Conservation (phyloP, 345 rosid genomes). For the Citrus maxima region DNA sequence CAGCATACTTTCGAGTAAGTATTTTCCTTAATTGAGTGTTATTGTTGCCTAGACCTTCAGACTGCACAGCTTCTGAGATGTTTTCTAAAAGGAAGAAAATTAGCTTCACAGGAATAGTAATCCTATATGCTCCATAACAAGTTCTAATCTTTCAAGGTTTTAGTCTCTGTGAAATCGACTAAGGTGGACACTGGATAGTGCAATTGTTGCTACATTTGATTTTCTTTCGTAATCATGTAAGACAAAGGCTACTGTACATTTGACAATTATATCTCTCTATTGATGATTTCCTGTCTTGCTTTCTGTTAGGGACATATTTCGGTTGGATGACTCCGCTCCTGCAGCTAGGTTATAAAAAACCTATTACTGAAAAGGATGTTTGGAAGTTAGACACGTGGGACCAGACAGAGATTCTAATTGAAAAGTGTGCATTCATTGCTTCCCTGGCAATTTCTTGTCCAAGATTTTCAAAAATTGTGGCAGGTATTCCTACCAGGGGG, state of each 20-base stretch:
- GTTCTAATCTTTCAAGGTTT: neutral
- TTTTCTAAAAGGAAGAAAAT: neutral
- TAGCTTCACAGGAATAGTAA: neutral
- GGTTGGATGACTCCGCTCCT: conserved; percentile 90
- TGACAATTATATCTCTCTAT: neutral
- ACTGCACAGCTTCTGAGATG: neutral
- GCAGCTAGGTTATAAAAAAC: conserved; percentile 80
- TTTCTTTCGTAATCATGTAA: neutral
- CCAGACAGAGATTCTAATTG: conserved; percentile 65
- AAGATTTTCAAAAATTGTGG: neutral
- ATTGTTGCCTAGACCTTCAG: neutral
- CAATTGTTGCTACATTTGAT: neutral
- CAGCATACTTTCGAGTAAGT: conserved; percentile 78
- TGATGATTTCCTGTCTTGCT: conserved; percentile 9
- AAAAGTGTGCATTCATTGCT: conserved; percentile 42
- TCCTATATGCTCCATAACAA: neutral
- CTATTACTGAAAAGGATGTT: conserved; percentile 84
- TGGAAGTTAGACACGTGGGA: conserved; percentile 98
- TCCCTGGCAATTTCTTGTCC: conserved; percentile 14
- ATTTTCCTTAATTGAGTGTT: conserved; percentile 19
- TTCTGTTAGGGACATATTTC: conserved; percentile 59
- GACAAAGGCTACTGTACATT: neutral
- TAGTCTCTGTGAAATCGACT: neutral
- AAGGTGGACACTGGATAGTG: neutral
- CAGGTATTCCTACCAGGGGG: neutral